A percentile compares a stretch with the other conserved stretches of the same genome.
phyloP scores from a whole-genome alignment of 73 alveolate species.

The Urostyla sp. region DNA sequence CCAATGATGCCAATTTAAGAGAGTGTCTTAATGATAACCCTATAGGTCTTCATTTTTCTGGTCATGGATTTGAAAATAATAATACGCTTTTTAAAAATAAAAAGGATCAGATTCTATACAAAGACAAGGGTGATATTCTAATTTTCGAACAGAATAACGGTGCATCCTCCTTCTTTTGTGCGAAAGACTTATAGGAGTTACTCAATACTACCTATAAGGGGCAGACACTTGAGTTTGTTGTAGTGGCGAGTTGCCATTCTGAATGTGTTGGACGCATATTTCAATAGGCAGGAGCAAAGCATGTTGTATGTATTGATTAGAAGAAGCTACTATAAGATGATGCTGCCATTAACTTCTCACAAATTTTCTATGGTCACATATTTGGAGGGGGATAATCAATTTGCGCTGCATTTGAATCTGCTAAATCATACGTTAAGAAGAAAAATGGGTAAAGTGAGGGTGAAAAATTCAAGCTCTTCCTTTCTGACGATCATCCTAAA shows the following conservation, averaged over 20 bases:
- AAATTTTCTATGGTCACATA: conserved; percentile 64
- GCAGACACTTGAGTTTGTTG: conserved; percentile 63
- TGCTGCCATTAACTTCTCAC: conserved; percentile 70
- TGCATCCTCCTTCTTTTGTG: conserved; percentile 7
- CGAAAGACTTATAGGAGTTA: not conserved
- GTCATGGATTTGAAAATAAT: conserved; percentile 72
- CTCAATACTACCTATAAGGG: not conserved
- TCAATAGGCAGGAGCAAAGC: conserved; percentile 73
- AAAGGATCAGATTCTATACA: conserved; percentile 11
- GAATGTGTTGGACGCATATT: conserved; percentile 73
- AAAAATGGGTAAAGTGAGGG: conserved; percentile 59
- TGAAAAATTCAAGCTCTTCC: conserved; percentile 61
- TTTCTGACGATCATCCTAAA: not conserved
- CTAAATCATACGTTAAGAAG: conserved; percentile 62
- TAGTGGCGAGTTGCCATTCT: conserved; percentile 78
- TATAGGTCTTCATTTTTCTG: conserved; percentile 72
- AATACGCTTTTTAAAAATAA: not conserved
- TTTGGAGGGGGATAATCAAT: conserved; percentile 57
- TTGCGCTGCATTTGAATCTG: conserved; percentile 75
- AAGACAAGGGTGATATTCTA: conserved; percentile 40
- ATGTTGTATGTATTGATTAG: conserved; percentile 75
- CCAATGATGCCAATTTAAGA: conserved; percentile 58
- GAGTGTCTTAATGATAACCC: conserved; percentile 64
- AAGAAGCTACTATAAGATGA: conserved; percentile 68
- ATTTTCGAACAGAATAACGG: conserved; percentile 46